phyloP scores from a whole-genome alignment of 2,329 filamentous ascomycete genomes.

The Neofusicoccum sp. region DNA sequence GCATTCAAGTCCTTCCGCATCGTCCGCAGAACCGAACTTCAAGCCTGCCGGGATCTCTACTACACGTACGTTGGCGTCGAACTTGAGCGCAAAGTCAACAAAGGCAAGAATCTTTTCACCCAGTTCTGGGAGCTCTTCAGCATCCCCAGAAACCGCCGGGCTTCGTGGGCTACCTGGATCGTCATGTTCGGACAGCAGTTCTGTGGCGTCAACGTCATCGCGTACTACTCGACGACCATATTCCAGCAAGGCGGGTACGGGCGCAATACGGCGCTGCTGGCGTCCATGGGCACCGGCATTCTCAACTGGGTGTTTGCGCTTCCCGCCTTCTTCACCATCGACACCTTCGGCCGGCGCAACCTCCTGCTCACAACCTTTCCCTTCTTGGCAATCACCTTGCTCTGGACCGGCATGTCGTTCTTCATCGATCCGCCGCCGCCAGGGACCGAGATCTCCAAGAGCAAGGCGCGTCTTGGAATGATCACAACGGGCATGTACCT shows the following conservation, averaged over 20 bases:
- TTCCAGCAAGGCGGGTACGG: constrained; percentile 34
- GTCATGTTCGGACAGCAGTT: constrained; percentile 26
- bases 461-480: constrained; percentile 29
- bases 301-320: constrained; percentile 50
- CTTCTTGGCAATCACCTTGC: constrained; percentile 51
- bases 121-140: constrained; percentile 49
- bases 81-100: constrained; percentile 41
- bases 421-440: constrained; percentile 32
- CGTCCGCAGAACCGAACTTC: constrained; percentile 44
- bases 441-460: constrained; percentile 26
- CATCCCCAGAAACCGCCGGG: constrained; percentile 50
- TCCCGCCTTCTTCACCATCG: constrained; percentile 50
- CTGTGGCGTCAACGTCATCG: constrained; percentile 34
- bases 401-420: constrained; percentile 50
- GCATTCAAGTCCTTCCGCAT: constrained; percentile 46
- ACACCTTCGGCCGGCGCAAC: constrained; percentile 42
- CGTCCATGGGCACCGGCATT: constrained; percentile 48
- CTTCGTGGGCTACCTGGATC: constrained; percentile 30
- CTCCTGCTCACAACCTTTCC: constrained; percentile 51
- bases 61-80: constrained; percentile 31
- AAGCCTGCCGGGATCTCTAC: constrained; percentile 51
- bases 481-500: constrained; percentile 50
- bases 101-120: constrained; percentile 26
- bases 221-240: constrained; percentile 33
- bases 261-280: constrained; percentile 33